Evolutionary conservation across 2,329 filamentous ascomycete genomes (phyloP), one percentile per base, ranked within the genome.

Genomic region (Nannizzia gypsea): DNA sequence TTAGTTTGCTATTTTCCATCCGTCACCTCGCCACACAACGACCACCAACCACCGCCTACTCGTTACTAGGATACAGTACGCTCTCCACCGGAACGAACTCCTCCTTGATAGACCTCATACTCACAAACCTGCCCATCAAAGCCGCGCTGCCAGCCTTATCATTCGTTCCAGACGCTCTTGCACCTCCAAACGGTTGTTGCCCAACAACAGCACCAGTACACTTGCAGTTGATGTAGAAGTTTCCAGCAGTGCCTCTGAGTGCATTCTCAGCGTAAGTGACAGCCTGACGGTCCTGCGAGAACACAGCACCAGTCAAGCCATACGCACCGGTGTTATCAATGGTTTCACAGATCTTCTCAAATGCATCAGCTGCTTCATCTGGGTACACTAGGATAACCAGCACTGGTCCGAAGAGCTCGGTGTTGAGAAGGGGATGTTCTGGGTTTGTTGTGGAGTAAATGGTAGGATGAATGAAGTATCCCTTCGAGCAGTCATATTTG

Each of bases 401-500:
- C 60, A 95, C 75, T 34, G 89, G 89, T 1, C 89, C 89, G 72
- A 95, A 95, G 63, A 95, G 83, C 74, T 95, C 90, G 40, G 83
- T 86, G 57, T 80, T 83, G 56, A 95, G 78, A 65, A 92, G 84
- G 63, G 82, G 81, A 77, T 95, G 89, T 63, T 81, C 75, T 0
- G 89, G 85, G 76, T 89, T 86, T 57, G 79, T 83, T 57, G 89
- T 88, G 63, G 80, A 75, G 78, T 92, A 95, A 69, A 95, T 81
- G 63, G 90, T 95, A 5, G 90, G 90, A 72, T 89, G 81, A 70
- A 95, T 83, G 76, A 83, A 95, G 80, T 87, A 95, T 63, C 90
- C 90, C 74, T 85, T 85, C 66, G 81, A 85, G 59, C 82, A 82
- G 72, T 93, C 88, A 72, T 92, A 87, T 66, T 80, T 85, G 64